Evolutionary conservation across 441 rosid genomes (phyloP), one percentile per base, ranked within the genome.

Genomic region (Pelargonium australe): DNA sequence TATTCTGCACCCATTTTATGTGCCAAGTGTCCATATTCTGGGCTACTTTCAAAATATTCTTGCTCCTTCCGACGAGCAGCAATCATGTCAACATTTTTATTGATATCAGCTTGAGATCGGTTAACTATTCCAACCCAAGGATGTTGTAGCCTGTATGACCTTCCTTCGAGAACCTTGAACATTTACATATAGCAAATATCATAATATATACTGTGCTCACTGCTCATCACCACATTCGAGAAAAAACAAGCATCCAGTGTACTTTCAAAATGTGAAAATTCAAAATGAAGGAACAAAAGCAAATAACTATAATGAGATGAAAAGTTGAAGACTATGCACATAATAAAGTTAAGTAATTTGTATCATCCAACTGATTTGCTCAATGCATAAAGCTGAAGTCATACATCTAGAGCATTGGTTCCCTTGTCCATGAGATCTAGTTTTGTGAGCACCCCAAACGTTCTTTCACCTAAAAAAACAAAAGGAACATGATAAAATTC

Each of bases 101-200:
- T 95, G 82, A 95, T 95, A 69, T 95, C 99, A 72, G 99, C 98
- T 85, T 95, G 99, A n/a, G 99, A 95, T 71, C 99, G 98, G 84
- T 95, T 95, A 76, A 95, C 99, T 70, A 92, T 89, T 75, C 99
- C 99, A n/a, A 92, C 99, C 99, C 99, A 95, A 63, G 98, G 99
- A 89, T 92, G 98, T 70, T 92, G 99, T 76, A 92, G 83, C 75
- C 97, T 89, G 71, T 95, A 92, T 13, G 97, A 72, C 81, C 96
- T 82, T 75, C 99, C 99, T 84, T 95, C 99, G 41, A 95, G 86
- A 84, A 95, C 97, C 98, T 92, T 76, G 67, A 67, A 76, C 40
- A 73, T 63, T 69, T 69, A 34, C n/a, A 67, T 7, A 70, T 43
- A 63, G 73, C 63, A 74, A 72, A 61, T 55, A 70, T 80, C 68